Evolutionary conservation across 495 filamentous ascomycete genomes (phyloP), one percentile per base, ranked within the genome.

Genomic region (Delitschia confertaspora): DNA sequence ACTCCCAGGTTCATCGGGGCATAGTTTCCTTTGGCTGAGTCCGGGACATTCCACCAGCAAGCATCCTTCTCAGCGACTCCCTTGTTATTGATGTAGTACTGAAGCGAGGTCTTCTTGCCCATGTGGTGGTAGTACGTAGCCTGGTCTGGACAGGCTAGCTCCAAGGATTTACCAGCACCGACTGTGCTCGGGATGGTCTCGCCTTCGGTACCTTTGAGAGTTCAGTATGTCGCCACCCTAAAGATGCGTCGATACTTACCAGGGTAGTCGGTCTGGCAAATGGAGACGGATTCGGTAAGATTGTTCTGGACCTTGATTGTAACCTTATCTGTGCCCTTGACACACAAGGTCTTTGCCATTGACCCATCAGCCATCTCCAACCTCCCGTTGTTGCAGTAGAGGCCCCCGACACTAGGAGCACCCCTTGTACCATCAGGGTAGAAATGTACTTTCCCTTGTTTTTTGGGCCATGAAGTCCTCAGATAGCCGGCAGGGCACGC

Each of bases 181-280:
- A 77, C 69, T 51, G 75, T 64, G 18, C 88, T 59, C 36, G 89
- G 88, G 42, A 96, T 72, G 24, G 80, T 82, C 75, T 93, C 87
- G 47, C 69, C 65, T 67, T 98, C 91, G 43, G 76, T 76, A 51
- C 82, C 74, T 74, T 33, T 2, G 8, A 20, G 10, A 38, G 33
- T 29, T 51, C 30, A 45, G 47, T 38, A 43, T 35, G 27, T n/a
- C n/a, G n/a, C n/a, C n/a, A n/a, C 11, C 23, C 2, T 16, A 18
- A 3, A 23, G 11, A 40, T 19, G 13, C 8, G 21, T 1, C n/a
- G 8, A 16, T 14, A 55, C 58, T 63, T 74, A 69, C 84, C 91
- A 42, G 91, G 91, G 64, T 98, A 98, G 60, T 96, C 88, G 36
- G 91, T 96, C 60, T 88, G 86, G 75, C 91, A 98, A 47, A 95